These are phyloP conservation scores for Hypoxylon crocopeplum DNA, from an alignment of 495 filamentous ascomycete species.

Conservation along the genomic window DNA sequence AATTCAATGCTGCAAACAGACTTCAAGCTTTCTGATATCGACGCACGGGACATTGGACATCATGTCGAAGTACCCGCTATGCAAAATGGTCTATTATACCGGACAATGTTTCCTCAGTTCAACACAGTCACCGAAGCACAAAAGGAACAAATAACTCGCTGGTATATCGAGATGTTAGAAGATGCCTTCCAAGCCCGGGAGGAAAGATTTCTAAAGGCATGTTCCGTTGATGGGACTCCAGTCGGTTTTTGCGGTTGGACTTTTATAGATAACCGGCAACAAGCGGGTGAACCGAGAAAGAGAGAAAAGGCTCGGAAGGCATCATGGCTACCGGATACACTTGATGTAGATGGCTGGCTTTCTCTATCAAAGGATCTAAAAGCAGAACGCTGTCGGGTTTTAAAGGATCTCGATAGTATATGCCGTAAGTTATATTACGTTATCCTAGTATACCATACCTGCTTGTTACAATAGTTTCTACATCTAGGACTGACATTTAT, in stretches of 20 bases:
- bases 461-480: neutral
- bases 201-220: slow-evolving; percentile 22
- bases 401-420: slow-evolving; percentile 25
- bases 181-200: slow-evolving; percentile 12
- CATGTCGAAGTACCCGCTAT: too few relatives aligned
- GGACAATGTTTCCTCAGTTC: slow-evolving; percentile 23
- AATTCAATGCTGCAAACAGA: too few relatives aligned
- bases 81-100: slow-evolving; percentile 25
- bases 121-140: slow-evolving; percentile 16
- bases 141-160: slow-evolving; percentile 18
- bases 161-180: slow-evolving; percentile 22
- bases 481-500: slow-evolving; percentile 28
- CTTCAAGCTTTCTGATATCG: too few relatives aligned
- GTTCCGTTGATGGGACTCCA: slow-evolving; percentile 16
- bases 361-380: slow-evolving; percentile 20
- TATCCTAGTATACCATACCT: slow-evolving; percentile 3
- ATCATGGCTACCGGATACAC: slow-evolving; percentile 13
- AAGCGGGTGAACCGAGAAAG: slow-evolving; percentile 1
- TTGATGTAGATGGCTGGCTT: slow-evolving; percentile 19
- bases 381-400: slow-evolving; percentile 14
- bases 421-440: slow-evolving; percentile 21
- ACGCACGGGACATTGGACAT: too few relatives aligned
- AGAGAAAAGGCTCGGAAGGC: slow-evolving; percentile 9
- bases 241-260: slow-evolving; percentile 23
- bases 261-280: neutral